Evolutionary conservation across 805 yeast species (phyloP).

Genomic region (Candida krabiensis): DNA sequence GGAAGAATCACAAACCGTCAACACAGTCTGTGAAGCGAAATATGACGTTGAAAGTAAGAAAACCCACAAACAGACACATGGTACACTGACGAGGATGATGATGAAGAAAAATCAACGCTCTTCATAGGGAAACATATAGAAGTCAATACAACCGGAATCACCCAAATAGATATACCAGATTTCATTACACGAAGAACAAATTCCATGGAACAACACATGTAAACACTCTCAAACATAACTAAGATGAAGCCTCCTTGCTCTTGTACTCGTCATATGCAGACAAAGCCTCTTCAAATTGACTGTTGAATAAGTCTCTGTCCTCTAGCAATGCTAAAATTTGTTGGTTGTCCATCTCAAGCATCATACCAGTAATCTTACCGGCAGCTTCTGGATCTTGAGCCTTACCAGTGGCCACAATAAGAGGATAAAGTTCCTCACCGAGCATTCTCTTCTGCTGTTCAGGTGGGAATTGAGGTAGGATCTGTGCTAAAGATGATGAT

Average conservation of each 20-base stretch:
- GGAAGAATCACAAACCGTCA: too few relatives aligned
- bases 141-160: too few relatives aligned
- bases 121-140: too few relatives aligned
- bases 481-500: constrained; percentile 51
- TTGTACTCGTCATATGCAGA: constrained; percentile 92
- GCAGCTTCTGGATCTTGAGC: constrained; percentile 93
- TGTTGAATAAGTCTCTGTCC: constrained; percentile 85
- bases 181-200: too few relatives aligned
- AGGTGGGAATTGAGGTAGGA: constrained; percentile 65
- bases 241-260: constrained; percentile 40
- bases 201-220: too few relatives aligned
- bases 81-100: too few relatives aligned
- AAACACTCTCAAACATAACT: too few relatives aligned
- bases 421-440: constrained; percentile 96
- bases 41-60: too few relatives aligned
- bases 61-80: too few relatives aligned
- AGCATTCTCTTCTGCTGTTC: constrained; percentile 96
- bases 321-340: constrained; percentile 88
- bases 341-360: constrained; percentile 89
- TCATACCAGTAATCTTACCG: constrained; percentile 98
- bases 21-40: too few relatives aligned
- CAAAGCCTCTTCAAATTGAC: constrained; percentile 91
- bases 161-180: too few relatives aligned
- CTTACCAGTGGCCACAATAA: constrained; percentile 82
- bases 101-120: too few relatives aligned